Evolutionary conservation across 768 basidiomycete genomes (phyloP).

Genomic region (Hypholoma sublateritium): DNA sequence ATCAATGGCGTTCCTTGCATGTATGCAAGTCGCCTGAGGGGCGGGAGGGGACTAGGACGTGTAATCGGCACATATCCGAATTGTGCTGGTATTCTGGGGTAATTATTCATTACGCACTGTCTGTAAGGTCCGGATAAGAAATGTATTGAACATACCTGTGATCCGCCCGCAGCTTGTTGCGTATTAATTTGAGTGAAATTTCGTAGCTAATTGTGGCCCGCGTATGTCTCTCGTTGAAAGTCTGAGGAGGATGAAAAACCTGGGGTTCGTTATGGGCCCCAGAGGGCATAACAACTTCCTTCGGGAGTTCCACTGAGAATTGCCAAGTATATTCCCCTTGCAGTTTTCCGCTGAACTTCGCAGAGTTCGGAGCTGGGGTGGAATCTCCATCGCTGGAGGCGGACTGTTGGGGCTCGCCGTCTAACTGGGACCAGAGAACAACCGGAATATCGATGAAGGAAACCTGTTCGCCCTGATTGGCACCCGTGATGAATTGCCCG

Average conservation of each 20-base stretch:
- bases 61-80: slow-evolving; percentile 35
- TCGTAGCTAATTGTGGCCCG: slow-evolving; percentile 39
- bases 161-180: slow-evolving; percentile 21
- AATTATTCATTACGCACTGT: neutral
- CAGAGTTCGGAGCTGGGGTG: neutral
- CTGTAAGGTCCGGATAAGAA: neutral
- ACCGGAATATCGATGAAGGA: slow-evolving; percentile 35
- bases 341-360: slow-evolving; percentile 28
- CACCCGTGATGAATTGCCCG: slow-evolving; percentile 17
- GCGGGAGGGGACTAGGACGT: slow-evolving; percentile 31
- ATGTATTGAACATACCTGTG: slow-evolving; percentile 7
- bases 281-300: slow-evolving; percentile 27
- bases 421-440: slow-evolving; percentile 35
- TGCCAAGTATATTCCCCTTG: slow-evolving; percentile 36
- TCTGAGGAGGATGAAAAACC: slow-evolving; percentile 34
- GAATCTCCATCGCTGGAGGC: neutral
- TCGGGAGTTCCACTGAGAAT: slow-evolving; percentile 39
- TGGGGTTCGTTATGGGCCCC: slow-evolving; percentile 20
- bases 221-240: slow-evolving; percentile 38
- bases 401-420: slow-evolving; percentile 23
- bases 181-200: slow-evolving; percentile 28
- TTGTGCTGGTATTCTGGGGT: slow-evolving; percentile 27
- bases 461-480: slow-evolving; percentile 28
- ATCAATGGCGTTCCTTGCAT: slow-evolving; percentile 31
- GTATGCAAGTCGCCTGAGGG: slow-evolving; percentile 37